These are phyloP conservation scores for Populus simonii DNA, from an alignment of 345 rosid genomes.

Conservation along the genomic window DNA sequence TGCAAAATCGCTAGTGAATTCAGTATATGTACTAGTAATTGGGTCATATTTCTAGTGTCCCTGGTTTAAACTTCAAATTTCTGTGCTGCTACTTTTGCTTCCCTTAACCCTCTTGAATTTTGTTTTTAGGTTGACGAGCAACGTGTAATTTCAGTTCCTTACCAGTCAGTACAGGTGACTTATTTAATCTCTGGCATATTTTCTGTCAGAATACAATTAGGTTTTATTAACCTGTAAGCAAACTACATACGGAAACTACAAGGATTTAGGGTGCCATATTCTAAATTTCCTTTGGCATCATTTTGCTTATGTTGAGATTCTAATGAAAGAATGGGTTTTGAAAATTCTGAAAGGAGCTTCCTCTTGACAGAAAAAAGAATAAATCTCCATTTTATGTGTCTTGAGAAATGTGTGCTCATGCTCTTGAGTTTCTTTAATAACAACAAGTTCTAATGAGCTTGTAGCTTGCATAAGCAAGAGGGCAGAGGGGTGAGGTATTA, in stretches of 20 bases:
- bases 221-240: not conserved
- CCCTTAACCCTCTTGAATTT: slow-evolving; percentile 20
- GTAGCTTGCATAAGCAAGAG: not conserved
- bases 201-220: not conserved
- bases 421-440: not conserved
- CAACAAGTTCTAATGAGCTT: not conserved
- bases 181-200: not conserved
- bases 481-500: not conserved
- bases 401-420: not conserved
- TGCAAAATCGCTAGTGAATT: not conserved
- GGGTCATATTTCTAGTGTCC: not conserved
- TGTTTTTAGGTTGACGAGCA: slow-evolving; percentile 79
- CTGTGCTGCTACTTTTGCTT: slow-evolving; percentile 17
- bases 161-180: slow-evolving; percentile 73
- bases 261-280: not conserved
- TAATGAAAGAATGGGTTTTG: not conserved
- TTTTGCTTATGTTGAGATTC: not conserved
- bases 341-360: not conserved
- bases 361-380: not conserved
- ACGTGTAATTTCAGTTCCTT: slow-evolving; percentile 63
- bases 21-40: not conserved
- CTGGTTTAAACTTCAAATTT: slow-evolving; percentile 6
- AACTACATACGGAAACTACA: not conserved
- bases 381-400: not conserved
- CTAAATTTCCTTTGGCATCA: not conserved